These are phyloP conservation scores for Oxytropis ochrocephala DNA, from an alignment of 306 rosid species.

Conservation along the genomic window DNA sequence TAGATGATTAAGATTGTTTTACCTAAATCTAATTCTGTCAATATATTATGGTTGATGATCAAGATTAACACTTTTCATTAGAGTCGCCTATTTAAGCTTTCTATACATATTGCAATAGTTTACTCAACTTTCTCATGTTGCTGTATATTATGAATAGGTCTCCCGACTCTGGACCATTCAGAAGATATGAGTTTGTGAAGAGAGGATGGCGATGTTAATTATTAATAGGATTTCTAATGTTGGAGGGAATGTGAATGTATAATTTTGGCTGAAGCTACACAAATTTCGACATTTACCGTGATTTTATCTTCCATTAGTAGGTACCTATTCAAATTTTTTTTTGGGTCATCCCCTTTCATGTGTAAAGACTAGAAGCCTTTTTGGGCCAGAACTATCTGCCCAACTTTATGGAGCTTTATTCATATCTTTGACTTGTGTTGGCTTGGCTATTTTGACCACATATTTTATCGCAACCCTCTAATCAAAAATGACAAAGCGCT, in stretches of 20 bases:
- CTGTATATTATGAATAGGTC: neutral
- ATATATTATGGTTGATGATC: neutral
- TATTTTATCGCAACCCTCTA: neutral
- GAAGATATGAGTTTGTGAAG: constrained; percentile 3
- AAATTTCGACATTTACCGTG: neutral
- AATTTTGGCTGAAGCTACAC: constrained; percentile 11
- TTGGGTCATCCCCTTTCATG: constrained; percentile 1
- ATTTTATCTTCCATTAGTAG: neutral
- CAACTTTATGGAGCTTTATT: constrained; percentile 3
- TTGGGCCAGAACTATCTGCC: neutral
- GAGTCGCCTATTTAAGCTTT: neutral
- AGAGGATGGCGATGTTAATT: neutral
- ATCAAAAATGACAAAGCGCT: neutral
- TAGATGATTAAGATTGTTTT: neutral
- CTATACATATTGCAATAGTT: neutral
- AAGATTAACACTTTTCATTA: neutral
- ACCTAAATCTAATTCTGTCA: neutral
- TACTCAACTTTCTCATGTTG: constrained; percentile 12
- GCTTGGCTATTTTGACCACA: neutral
- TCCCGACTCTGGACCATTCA: neutral
- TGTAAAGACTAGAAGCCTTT: constrained; percentile 9
- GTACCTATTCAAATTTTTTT: neutral
- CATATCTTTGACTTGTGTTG: neutral
- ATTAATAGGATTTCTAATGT: neutral
- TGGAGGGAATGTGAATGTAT: neutral